Conservation (phyloP, 768 basidiomycete genomes). For the Tulasnella sp. region DNA sequence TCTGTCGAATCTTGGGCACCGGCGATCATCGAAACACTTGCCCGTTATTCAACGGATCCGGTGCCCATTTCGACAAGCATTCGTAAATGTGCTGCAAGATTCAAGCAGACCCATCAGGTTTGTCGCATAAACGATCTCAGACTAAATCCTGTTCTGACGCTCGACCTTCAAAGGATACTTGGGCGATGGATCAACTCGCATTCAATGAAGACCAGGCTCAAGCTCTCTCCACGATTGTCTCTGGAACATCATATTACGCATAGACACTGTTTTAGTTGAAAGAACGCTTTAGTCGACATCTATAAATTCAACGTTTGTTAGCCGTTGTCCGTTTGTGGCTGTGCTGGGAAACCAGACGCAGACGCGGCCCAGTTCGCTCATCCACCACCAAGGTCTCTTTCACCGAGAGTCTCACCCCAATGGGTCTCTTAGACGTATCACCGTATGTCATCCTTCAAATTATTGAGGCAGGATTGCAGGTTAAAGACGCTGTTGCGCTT, state of each 20-base stretch:
- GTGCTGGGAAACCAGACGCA: background rate
- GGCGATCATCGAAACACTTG: conserved; percentile 26
- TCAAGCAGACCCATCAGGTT: conserved; percentile 64
- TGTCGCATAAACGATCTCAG: background rate
- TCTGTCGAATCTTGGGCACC: conserved; percentile 36
- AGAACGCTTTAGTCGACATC: background rate
- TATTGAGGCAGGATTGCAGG: background rate
- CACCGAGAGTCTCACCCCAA: background rate
- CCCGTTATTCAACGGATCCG: conserved; percentile 24
- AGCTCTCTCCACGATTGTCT: conserved; percentile 70
- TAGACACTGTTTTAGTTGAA: background rate
- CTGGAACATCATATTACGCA: conserved; percentile 73
- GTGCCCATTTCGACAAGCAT: conserved; percentile 73
- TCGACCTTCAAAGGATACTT: conserved; percentile 44
- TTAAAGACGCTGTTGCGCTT: conserved; percentile 5
- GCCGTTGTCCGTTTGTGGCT: background rate
- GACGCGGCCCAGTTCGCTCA: background rate
- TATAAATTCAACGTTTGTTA: background rate
- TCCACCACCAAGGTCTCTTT: background rate
- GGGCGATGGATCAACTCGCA: conserved; percentile 78
- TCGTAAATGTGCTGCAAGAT: conserved; percentile 64
- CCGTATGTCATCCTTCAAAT: background rate
- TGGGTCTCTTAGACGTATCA: background rate
- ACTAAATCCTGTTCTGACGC: conserved; percentile 9
- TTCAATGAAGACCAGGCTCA: conserved; percentile 79